These are phyloP conservation scores for Torulaspora indica DNA, from an alignment of 805 yeast species.

Conservation along the genomic window DNA sequence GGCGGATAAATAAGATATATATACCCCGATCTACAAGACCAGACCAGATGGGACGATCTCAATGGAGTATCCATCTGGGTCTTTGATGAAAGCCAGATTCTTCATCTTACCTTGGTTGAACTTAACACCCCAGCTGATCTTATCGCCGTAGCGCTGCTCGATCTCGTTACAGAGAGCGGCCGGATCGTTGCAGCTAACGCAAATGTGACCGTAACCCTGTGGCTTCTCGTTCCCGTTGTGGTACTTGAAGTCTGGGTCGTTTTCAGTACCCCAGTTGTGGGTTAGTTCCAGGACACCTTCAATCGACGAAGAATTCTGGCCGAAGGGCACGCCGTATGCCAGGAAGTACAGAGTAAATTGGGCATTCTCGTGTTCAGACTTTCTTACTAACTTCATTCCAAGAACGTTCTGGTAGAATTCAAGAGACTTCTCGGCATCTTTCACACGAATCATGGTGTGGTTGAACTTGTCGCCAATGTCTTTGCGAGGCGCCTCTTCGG, in stretches of 20 bases:
- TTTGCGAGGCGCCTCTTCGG: constrained; percentile 13
- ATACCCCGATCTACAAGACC: constrained; percentile 5
- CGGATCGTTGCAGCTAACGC: constrained; percentile 65
- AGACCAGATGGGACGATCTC: constrained; percentile 55
- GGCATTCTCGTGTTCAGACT: constrained; percentile 57
- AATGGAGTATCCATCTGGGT: constrained; percentile 87
- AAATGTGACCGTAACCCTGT: constrained; percentile 84
- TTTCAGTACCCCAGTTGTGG: constrained; percentile 93
- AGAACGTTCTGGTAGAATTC: constrained; percentile 72
- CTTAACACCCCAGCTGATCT: constrained; percentile 56
- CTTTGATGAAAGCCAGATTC: constrained; percentile 66
- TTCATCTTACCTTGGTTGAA: constrained; percentile 53
- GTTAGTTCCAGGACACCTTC: constrained; percentile 85
- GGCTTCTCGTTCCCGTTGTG: constrained; percentile 78
- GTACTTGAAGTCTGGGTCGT: constrained; percentile 66
- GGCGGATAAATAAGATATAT: background rate
- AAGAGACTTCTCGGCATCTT: constrained; percentile 72
- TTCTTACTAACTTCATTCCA: constrained; percentile 71
- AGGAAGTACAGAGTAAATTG: constrained; percentile 82
- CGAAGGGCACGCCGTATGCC: constrained; percentile 51
- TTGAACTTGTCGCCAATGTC: constrained; percentile 47
- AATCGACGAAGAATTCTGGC: constrained; percentile 41
- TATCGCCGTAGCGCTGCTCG: constrained; percentile 43
- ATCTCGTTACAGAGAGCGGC: constrained; percentile 42
- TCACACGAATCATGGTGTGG: constrained; percentile 90